Percentiles rank a stretch among this genome's conserved stretches.
Evolutionary conservation across 257 asterid genomes (phyloP).

Genomic region (Ophiorrhiza pumila): DNA sequence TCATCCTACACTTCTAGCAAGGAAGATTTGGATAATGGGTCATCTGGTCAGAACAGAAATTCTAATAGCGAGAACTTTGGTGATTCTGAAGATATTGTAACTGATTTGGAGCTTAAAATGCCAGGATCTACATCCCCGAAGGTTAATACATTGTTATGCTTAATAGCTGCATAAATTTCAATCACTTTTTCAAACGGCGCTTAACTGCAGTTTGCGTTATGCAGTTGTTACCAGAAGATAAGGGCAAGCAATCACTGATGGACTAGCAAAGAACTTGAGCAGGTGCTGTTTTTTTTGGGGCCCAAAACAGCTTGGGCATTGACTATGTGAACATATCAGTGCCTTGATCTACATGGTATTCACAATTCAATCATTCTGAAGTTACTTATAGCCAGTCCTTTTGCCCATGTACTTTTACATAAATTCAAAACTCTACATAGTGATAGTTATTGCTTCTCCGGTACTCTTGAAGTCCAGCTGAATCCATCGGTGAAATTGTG

Average conservation of each 20-base stretch:
- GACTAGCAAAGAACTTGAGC: neutral
- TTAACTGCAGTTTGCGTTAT: neutral
- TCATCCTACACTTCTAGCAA: constrained; percentile 14
- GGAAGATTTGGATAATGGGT: constrained; percentile 8
- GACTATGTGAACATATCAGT: neutral
- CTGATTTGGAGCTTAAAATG: constrained; percentile 30
- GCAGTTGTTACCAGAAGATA: constrained; percentile 17
- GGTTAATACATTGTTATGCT: constrained; percentile 12
- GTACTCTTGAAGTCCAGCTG: neutral
- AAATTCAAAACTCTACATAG: neutral
- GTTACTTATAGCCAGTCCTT: neutral
- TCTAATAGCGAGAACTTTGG: neutral
- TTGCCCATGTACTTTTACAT: neutral
- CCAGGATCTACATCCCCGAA: constrained; percentile 23
- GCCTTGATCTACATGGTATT: neutral
- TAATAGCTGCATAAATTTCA: neutral
- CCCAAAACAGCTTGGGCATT: neutral
- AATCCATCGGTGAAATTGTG: neutral
- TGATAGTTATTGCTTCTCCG: neutral
- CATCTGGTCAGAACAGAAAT: constrained; percentile 7
- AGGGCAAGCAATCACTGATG: constrained; percentile 17
- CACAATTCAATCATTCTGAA: neutral
- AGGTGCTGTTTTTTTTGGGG: constrained; percentile 2
- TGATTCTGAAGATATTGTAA: constrained; percentile 1
- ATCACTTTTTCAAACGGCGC: neutral